phyloP scores from a whole-genome alignment of 225 moss, liverwort and hornwort species.

The Polytrichum formosum region DNA sequence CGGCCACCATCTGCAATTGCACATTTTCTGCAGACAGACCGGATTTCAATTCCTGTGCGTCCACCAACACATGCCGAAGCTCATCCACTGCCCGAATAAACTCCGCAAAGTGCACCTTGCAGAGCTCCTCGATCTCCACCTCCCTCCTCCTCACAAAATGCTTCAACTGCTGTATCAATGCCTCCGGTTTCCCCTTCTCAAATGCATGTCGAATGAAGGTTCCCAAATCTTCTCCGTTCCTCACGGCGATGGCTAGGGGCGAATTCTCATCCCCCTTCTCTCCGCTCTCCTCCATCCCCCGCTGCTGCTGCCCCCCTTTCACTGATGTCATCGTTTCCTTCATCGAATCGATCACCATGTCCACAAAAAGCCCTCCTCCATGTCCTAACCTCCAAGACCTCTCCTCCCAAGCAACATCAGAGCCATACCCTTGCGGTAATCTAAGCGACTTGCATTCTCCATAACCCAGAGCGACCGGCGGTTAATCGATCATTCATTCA shows the following conservation, averaged over 20 bases:
- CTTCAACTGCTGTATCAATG: slow-evolving; percentile 81
- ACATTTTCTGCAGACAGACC: slow-evolving; percentile 85
- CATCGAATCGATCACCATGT: too few relatives aligned
- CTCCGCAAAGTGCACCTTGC: slow-evolving; percentile 96
- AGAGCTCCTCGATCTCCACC: slow-evolving; percentile 96
- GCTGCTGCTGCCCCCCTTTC: slow-evolving; percentile 37
- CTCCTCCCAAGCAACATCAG: too few relatives aligned
- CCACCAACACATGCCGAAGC: slow-evolving; percentile 86
- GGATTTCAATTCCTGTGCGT: slow-evolving; percentile 88
- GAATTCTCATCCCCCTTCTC: slow-evolving; percentile 76
- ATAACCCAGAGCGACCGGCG: too few relatives aligned
- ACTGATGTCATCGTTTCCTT: slow-evolving; percentile 19
- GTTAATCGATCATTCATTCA: too few relatives aligned
- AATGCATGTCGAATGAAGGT: slow-evolving; percentile 86
- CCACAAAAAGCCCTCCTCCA: too few relatives aligned
- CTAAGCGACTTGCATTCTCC: too few relatives aligned
- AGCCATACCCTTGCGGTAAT: too few relatives aligned
- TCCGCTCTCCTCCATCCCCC: slow-evolving; percentile 65
- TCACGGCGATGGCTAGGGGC: slow-evolving; percentile 80
- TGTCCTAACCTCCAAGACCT: too few relatives aligned
- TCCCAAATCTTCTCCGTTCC: slow-evolving; percentile 88
- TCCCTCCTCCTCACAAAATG: slow-evolving; percentile 88
- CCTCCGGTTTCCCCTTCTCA: slow-evolving; percentile 90
- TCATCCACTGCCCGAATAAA: slow-evolving; percentile 96
- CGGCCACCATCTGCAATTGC: slow-evolving; percentile 83